A percentile compares a stretch with the other conserved stretches of the same genome.
These are phyloP conservation scores for Trichoderma sp. DNA, from an alignment of 2,329 filamentous ascomycete species.

Conservation along the genomic window DNA sequence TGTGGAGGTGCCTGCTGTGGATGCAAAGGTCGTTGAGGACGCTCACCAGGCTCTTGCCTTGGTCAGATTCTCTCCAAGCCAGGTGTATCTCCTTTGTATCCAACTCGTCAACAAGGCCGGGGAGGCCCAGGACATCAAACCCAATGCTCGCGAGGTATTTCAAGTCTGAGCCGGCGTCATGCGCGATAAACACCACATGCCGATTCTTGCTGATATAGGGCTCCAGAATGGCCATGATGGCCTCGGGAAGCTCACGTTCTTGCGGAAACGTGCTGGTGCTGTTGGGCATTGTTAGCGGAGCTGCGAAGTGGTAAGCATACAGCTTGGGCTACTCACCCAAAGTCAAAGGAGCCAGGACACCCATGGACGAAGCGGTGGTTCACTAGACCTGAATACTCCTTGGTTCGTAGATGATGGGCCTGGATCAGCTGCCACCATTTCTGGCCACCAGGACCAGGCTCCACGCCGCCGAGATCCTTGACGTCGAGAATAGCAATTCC, in stretches of 20 bases:
- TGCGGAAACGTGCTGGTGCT: conserved; percentile 49
- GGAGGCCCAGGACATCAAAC: conserved; percentile 58
- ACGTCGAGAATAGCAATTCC: conserved; percentile 83
- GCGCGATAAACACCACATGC: conserved; percentile 77
- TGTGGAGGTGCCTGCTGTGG: conserved; percentile 69
- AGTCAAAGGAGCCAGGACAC: conserved; percentile 73
- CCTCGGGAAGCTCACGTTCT: conserved; percentile 39
- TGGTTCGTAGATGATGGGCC: conserved; percentile 74
- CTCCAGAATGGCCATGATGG: conserved; percentile 44
- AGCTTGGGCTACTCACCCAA: conserved; percentile 60
- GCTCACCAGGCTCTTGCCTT: conserved; percentile 58
- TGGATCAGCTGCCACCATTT: conserved; percentile 70
- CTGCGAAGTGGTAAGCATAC: background rate
- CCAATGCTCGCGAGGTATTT: conserved; percentile 66
- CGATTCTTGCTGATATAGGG: conserved; percentile 38
- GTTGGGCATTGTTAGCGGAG: conserved; percentile 23
- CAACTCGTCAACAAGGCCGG: conserved; percentile 61
- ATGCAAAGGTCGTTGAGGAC: conserved; percentile 69
- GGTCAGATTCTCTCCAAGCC: conserved; percentile 56
- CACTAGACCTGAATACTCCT: conserved; percentile 64
- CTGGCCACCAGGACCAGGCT: conserved; percentile 62
- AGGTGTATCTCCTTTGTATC: conserved; percentile 77
- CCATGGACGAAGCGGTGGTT: conserved; percentile 73
- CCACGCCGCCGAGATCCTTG: conserved; percentile 50
- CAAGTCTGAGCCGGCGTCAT: conserved; percentile 70